Evolutionary conservation across 1,139 yeast genomes (phyloP), one percentile per base, ranked within the genome.

Genomic region (Sugiyamaella castrensis): DNA sequence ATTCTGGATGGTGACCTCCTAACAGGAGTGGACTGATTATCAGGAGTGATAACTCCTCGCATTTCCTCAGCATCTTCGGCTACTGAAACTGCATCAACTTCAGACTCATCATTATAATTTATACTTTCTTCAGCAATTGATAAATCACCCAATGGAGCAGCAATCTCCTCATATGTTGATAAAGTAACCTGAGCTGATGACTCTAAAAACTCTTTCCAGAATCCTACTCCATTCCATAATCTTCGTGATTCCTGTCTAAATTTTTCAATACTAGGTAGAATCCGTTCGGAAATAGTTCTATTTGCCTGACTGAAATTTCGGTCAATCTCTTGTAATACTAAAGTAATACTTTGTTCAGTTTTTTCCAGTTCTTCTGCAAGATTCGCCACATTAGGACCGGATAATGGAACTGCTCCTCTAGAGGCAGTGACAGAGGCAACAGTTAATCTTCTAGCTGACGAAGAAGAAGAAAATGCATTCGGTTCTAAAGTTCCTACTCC

Each of bases 311-410:
- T 76, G 48, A 86, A 74, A 59, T 84, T 82, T 51, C 81, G 76
- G 67, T 89, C 96, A 29, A 89, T 86, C 52, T 82, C 84, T 64
- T 87, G 96, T 45, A 89, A 69, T 1, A 83, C 80, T 47, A 85
- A 69, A 0, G 96, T 87, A 38, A 88, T 86, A 59, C 82, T 86
- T 64, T 87, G 95, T 60, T 89, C 96, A 37, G 88, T 68, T 57
- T 80, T 73, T 60, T 87, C 95, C 48, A 86, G 70, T 58, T 84
- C 87, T 40, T 72, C 74, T 26, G 67, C 63, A 55, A 49, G 57
- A 19, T 19, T 19, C 44, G 52, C 57, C 51, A 45, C 42, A 3
- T 53, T 50, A 15, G 57, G 43, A 13, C 37, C 48, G n/a, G 34
- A 16, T 10, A 46, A 27, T 10, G 42, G 36, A 7, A 24, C 39